phyloP scores from a whole-genome alignment of 108 stramenopile species.

The Cyclotella kingstonii region DNA sequence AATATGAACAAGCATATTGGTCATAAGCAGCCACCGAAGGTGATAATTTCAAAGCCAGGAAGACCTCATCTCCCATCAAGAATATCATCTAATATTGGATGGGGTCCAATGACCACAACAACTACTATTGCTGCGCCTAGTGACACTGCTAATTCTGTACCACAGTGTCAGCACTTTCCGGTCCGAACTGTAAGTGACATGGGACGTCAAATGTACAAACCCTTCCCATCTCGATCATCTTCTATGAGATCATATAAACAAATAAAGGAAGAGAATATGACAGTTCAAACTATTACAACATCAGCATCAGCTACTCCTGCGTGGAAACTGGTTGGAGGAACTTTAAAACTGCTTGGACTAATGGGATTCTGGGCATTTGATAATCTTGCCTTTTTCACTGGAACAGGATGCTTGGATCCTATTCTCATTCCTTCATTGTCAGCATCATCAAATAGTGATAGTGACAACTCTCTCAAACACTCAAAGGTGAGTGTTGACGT shows the following conservation, averaged over 20 bases:
- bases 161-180: background rate
- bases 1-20: no score
- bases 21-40: no score
- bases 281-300: background rate
- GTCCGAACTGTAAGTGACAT: slow-evolving; percentile 20
- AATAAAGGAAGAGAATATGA: slow-evolving; percentile 1
- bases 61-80: slow-evolving; percentile 29
- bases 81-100: slow-evolving; percentile 55
- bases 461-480: no score
- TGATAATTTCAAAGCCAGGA: slow-evolving; percentile 6
- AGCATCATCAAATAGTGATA: background rate
- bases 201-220: slow-evolving; percentile 39
- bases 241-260: background rate
- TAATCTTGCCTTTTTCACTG: slow-evolving; percentile 65
- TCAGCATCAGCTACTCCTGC: slow-evolving; percentile 26
- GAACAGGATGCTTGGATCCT: slow-evolving; percentile 60
- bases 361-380: slow-evolving; percentile 78
- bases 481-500: no score
- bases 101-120: slow-evolving; percentile 26
- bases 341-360: slow-evolving; percentile 66
- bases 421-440: slow-evolving; percentile 14
- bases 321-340: slow-evolving; percentile 56
- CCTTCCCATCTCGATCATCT: slow-evolving; percentile 26
- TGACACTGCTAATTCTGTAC: background rate
- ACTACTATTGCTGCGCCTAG: background rate